These are phyloP conservation scores for Coemansia asiatica DNA, from an alignment of 192 early-diverging fungal genomes.

Conservation along the genomic window DNA sequence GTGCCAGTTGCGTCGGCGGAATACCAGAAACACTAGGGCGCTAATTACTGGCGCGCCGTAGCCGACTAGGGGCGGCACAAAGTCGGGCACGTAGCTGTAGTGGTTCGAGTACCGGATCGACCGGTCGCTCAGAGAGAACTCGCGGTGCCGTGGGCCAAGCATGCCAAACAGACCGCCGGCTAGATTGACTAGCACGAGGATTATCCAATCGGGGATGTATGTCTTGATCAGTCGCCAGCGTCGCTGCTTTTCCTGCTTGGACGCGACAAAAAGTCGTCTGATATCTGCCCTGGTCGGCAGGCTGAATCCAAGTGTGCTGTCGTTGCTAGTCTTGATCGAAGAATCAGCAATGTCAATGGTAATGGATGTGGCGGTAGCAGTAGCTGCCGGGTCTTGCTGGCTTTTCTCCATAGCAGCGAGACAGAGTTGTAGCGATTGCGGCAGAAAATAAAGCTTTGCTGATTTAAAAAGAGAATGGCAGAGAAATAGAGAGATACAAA, in stretches of 20 bases:
- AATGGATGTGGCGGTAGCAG: neutral
- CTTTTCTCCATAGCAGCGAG: neutral
- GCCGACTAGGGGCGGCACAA: constrained; percentile 46
- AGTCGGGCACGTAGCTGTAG: constrained; percentile 37
- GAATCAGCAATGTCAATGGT: neutral
- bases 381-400: neutral
- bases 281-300: constrained; percentile 26
- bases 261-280: constrained; percentile 14
- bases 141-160: constrained; percentile 63
- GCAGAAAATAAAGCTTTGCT: no score
- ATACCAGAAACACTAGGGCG: constrained; percentile 37
- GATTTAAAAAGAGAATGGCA: no score
- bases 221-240: constrained; percentile 37
- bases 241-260: constrained; percentile 26
- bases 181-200: constrained; percentile 59
- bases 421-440: no score
- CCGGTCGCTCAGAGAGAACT: constrained; percentile 68
- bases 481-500: no score
- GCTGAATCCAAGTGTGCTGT: constrained; percentile 14
- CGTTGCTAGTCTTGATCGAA: constrained; percentile 2
- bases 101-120: constrained; percentile 63
- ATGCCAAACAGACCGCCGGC: constrained; percentile 60
- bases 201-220: constrained; percentile 56
- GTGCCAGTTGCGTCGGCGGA: constrained; percentile 51
- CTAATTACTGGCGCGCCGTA: constrained; percentile 37